Evolutionary conservation across 148 eudicot species (phyloP), one percentile per base, ranked within the genome.

Genomic region (Spergularia bocconei): DNA sequence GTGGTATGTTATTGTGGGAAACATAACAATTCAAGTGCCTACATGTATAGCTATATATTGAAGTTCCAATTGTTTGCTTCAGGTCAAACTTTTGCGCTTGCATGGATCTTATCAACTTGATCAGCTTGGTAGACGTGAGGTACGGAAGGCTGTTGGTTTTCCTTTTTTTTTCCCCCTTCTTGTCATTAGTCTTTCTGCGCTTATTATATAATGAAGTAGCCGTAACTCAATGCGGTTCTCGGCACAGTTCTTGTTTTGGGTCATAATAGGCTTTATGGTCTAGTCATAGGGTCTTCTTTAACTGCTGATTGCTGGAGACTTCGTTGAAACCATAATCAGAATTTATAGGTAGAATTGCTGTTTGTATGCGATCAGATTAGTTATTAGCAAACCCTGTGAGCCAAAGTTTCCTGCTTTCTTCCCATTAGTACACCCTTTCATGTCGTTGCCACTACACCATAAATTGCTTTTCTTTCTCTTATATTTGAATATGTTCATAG

Each of bases 51-150:
- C 41, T 53, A 56, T 54, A 61, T 64, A 63, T 25, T 14, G 13
- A 67, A 52, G 56, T 6, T 69, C 55, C 36, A 29, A 19, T 77
- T 77, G 53, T 39, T 59, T 19, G 44, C 70, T 81, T 77, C 86
- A 95, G 98, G 91, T 89, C 66, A 95, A 92, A 81, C 70, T 95
- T 73, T 80, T 95, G 79, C 96, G 93, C 50, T 83, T 95, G 80
- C 98, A 95, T 79, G 93, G 96, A 59, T 95, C 97, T 70, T 92
- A 95, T 82, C 85, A 85, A 81, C 85, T 88, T 73, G 91, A 95
- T 76, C 97, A 95, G 84, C 82, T 95, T 59, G 93, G 92, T 39
- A 85, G 75, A 69, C 98, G 97, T 73, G 98, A 95, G 97, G 98
- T 92, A 77, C 71, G 87, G 73, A 69, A 69, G 41, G 65, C 33